Evolutionary conservation across 352 stramenopile genomes (phyloP).

Genomic region (Phytophthora palmivora): DNA sequence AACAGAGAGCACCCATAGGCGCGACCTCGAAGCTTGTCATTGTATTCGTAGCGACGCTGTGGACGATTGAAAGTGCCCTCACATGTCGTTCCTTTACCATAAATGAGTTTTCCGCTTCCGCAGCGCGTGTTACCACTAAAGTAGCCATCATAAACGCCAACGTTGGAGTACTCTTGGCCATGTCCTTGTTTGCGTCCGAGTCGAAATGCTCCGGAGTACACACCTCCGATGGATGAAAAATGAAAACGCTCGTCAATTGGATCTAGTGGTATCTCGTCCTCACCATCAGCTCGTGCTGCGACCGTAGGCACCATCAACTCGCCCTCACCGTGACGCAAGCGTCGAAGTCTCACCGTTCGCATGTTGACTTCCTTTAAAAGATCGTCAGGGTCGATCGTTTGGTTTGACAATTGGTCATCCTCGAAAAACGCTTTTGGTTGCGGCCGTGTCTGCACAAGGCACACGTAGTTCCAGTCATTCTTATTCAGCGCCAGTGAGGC

Average conservation of each 20-base stretch:
- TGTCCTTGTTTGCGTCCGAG: slow-evolving; percentile 60
- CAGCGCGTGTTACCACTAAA: slow-evolving; percentile 51
- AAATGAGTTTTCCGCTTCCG: slow-evolving; percentile 62
- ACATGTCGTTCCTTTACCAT: slow-evolving; percentile 61
- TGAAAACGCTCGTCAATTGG: slow-evolving; percentile 70
- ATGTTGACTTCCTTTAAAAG: slow-evolving; percentile 71
- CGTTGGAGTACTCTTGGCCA: slow-evolving; percentile 69
- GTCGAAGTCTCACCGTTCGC: slow-evolving; percentile 58
- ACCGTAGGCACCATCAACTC: slow-evolving; percentile 42
- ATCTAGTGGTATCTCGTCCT: slow-evolving; percentile 30
- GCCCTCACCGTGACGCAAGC: slow-evolving; percentile 61
- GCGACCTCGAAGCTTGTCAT: slow-evolving; percentile 41
- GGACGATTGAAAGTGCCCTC: slow-evolving; percentile 57
- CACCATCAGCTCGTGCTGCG: slow-evolving; percentile 16
- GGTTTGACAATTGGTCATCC: slow-evolving; percentile 60
- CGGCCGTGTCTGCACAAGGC: slow-evolving; percentile 62
- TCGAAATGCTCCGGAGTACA: slow-evolving; percentile 62
- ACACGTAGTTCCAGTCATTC: slow-evolving; percentile 71
- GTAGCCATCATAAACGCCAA: slow-evolving; percentile 68
- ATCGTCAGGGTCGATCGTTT: slow-evolving; percentile 55
- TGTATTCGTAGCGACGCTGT: slow-evolving; percentile 52
- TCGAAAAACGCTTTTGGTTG: slow-evolving; percentile 60
- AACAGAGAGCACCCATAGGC: slow-evolving; percentile 52
- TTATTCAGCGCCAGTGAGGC: slow-evolving; percentile 60
- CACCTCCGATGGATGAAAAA: slow-evolving; percentile 65